Evolutionary conservation across 257 asterid genomes (phyloP), one percentile per base, ranked within the genome.

Genomic region (Jasminum sambac): DNA sequence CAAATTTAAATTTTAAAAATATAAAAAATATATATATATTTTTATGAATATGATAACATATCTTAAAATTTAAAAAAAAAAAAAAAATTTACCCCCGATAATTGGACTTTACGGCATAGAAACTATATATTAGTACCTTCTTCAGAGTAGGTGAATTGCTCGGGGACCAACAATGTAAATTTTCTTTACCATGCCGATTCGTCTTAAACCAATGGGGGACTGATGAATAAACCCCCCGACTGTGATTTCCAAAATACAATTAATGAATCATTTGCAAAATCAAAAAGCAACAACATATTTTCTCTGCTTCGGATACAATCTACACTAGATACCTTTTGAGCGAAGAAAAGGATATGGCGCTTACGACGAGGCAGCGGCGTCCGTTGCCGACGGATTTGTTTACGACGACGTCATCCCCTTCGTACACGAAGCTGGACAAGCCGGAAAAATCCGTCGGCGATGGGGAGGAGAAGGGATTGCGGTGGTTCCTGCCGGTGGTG

Each of bases 401-500:
- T 7, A 26, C 85, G 71, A 26, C 85, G 71, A 61, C 91, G 68
- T 64, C 93, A 26, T 52, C 88, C 5, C 40, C 82, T 24, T 59
- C 86, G n/a, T 95, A 95, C 79, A 72, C 98, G 38, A 95, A 88
- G 86, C 73, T 88, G 12, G 97, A 95, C 77, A 91, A 95, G 83
- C 89, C 87, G 82, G 84, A 78, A 46, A 83, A 69, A 64, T 64
- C 89, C 46, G 63, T 66, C 84, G 81, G 75, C 77, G 84, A 64
- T 1, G 62, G 69, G 42, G 90, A 41, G 38, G 86, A 85, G 69
- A 80, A 64, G 52, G 95, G 90, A n/a, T 38, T 95, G 12, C 73
- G 95, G 52, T 95, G 98, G 99, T 38, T 89, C 69, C 67, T 91
- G 74, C 98, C 98, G 63, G 21, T 95, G 77, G 23, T 91, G 3